A percentile compares a stretch with the other conserved stretches of the same genome.
Evolutionary conservation across 148 eudicot genomes (phyloP).

Genomic region (Silene conica): DNA sequence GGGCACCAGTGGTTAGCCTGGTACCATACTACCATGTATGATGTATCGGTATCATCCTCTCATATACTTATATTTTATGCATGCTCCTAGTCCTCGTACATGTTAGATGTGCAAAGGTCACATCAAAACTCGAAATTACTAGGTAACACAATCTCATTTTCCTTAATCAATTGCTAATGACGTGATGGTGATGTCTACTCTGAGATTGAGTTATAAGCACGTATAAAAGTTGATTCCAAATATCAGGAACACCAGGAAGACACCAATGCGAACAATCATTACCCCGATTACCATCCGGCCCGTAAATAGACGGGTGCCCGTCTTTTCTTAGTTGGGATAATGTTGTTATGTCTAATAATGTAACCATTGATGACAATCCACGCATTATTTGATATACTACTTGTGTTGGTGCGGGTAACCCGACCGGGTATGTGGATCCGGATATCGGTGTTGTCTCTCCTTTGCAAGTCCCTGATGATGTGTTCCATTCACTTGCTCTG

Average conservation of each 20-base stretch:
- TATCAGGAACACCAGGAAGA: conserved; percentile 59
- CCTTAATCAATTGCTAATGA: background rate
- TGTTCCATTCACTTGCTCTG: conserved; percentile 41
- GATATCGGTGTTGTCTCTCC: conserved; percentile 31
- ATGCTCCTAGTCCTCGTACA: too few species aligned
- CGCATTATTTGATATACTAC: conserved; percentile 33
- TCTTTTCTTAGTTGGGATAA: conserved; percentile 51
- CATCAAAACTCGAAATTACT: too few species aligned
- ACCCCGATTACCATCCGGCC: conserved; percentile 22
- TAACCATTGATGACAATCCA: conserved; percentile 27
- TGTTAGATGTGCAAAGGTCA: too few species aligned
- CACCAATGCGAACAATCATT: conserved; percentile 70
- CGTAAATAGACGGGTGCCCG: conserved; percentile 51
- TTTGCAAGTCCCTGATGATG: conserved; percentile 29
- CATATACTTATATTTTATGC: too few species aligned
- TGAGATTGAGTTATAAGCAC: conserved; percentile 21
- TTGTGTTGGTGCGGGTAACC: conserved; percentile 18
- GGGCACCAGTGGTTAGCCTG: too few species aligned
- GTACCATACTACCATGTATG: too few species aligned
- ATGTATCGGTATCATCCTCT: too few species aligned
- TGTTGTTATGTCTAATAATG: conserved; percentile 37
- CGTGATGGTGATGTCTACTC: background rate
- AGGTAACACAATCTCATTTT: too few species aligned
- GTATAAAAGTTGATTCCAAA: conserved; percentile 46
- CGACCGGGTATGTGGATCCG: conserved; percentile 33